Base-by-base conservation (phyloP, 805 yeast species). In the Saccharomycopsis schoenii region DNA sequence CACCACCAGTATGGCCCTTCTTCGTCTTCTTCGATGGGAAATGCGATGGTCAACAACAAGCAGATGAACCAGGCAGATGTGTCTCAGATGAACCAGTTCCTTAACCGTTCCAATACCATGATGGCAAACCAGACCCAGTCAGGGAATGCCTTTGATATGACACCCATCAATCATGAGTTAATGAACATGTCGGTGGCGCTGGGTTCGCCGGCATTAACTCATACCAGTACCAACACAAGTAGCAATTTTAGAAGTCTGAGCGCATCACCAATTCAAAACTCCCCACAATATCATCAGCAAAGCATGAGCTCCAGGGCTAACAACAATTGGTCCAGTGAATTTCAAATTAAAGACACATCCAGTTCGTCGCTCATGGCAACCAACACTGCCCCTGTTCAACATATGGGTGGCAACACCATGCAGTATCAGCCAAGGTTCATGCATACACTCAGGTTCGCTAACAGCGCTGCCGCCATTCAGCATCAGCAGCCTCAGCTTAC, bases 271-370 rank as follows among this genome's bases (percentile, higher is more conserved):
- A 19, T 25, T 9, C 25, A 21, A 11, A 19, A 17, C 14, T 37
- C 21, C 25, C 58, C 98, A 97, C 34, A 80, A 93, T 62, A 98
- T 93, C 74, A 83, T 87, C 71, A 47, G 14, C 52, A 47, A n/a
- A 25, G 4, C 2, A 47, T 47, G 52, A 90, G 90, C 65, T 98
- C 98, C n/a, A 84, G 99, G 74, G 98, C 99, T 61, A 92, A 94
- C 6, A 57, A 60, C 6, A 55, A 60, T 14, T 65, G 67, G 68
- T 61, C 68, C 19, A 60, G 55, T 34, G 66, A 66, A 19, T 63
- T 66, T 59, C 52, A 47, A 24, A 5, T 21, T 8, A 19, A 21
- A 2, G 24, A 47, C 12, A 8, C 52, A 1, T 47, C 52, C 10
- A 2, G 17, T n/a, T 61, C 58, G 21, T 58, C 61, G 34, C 65